These are phyloP conservation scores for Decorospora gaudefroyi DNA, from an alignment of 2,329 filamentous ascomycete genomes.

Conservation along the genomic window DNA sequence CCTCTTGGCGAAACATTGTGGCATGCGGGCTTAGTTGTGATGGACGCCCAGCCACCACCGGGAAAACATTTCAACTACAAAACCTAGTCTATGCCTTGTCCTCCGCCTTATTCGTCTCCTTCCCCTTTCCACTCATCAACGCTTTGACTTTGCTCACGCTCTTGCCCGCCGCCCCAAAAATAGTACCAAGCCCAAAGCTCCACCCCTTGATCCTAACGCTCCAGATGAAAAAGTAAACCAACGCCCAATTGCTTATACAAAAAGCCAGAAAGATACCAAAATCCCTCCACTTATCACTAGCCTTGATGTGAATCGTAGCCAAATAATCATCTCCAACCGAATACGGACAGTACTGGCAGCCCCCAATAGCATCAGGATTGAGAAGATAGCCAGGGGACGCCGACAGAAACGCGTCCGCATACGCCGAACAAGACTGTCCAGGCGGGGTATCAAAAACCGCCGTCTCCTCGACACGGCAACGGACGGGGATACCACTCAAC, in stretches of 20 bases:
- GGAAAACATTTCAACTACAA: too few species aligned
- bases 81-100: too few species aligned
- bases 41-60: constrained; percentile 1
- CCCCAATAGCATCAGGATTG: constrained; percentile 60
- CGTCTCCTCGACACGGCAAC: constrained; percentile 59
- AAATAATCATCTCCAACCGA: constrained; percentile 69
- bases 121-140: constrained; percentile 13
- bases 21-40: too few species aligned
- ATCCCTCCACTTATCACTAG: constrained; percentile 69
- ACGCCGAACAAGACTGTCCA: constrained; percentile 66
- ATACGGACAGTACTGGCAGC: constrained; percentile 74
- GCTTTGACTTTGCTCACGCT: constrained; percentile 21
- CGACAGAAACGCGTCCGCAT: constrained; percentile 64
- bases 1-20: too few species aligned
- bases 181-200: constrained; percentile 67
- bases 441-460: constrained; percentile 68
- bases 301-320: constrained; percentile 59
- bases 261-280: constrained; percentile 76
- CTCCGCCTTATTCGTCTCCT: constrained; percentile 11
- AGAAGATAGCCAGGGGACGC: constrained; percentile 65
- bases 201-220: constrained; percentile 71
- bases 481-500: constrained; percentile 55
- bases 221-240: constrained; percentile 80
- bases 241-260: constrained; percentile 68
- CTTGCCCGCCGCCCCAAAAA: constrained; percentile 58